A percentile compares a stretch with the other conserved stretches of the same genome.
These are phyloP conservation scores for Ceriops zippeliana DNA, from an alignment of 345 rosid species.

Conservation along the genomic window DNA sequence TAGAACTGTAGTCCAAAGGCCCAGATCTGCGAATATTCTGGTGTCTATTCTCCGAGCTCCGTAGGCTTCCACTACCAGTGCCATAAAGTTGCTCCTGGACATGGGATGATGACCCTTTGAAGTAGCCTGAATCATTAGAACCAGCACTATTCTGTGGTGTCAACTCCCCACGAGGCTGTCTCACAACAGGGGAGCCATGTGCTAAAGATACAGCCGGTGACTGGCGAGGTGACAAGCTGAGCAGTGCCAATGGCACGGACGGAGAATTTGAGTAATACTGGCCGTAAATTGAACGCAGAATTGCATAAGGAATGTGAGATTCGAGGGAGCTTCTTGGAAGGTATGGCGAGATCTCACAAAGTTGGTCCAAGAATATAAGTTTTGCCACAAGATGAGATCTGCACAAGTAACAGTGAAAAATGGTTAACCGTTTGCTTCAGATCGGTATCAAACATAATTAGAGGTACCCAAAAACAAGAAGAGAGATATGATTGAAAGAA, in stretches of 20 bases:
- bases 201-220: slow-evolving; percentile 68
- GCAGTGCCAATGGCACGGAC: slow-evolving; percentile 45
- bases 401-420: slow-evolving; percentile 15
- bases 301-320: slow-evolving; percentile 71
- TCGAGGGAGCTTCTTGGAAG: slow-evolving; percentile 92
- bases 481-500: too few relatives aligned
- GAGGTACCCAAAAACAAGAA: too few relatives aligned
- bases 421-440: slow-evolving; percentile 7
- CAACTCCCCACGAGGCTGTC: slow-evolving; percentile 60
- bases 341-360: slow-evolving; percentile 84
- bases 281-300: slow-evolving; percentile 80
- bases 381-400: slow-evolving; percentile 93
- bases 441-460: too few relatives aligned
- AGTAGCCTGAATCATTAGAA: slow-evolving; percentile 57
- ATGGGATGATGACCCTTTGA: slow-evolving; percentile 75
- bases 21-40: slow-evolving; percentile 82
- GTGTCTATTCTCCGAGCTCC: slow-evolving; percentile 42
- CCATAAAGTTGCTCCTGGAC: slow-evolving; percentile 57
- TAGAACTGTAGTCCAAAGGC: slow-evolving; percentile 81
- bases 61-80: slow-evolving; percentile 43
- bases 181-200: slow-evolving; percentile 67
- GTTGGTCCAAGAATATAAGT: slow-evolving; percentile 92
- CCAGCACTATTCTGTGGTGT: slow-evolving; percentile 60
- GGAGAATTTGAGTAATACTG: slow-evolving; percentile 85
- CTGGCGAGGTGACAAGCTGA: slow-evolving; percentile 60